Base-by-base conservation (phyloP, 2,329 filamentous ascomycete genomes). In the Xylariaceae sp. region DNA sequence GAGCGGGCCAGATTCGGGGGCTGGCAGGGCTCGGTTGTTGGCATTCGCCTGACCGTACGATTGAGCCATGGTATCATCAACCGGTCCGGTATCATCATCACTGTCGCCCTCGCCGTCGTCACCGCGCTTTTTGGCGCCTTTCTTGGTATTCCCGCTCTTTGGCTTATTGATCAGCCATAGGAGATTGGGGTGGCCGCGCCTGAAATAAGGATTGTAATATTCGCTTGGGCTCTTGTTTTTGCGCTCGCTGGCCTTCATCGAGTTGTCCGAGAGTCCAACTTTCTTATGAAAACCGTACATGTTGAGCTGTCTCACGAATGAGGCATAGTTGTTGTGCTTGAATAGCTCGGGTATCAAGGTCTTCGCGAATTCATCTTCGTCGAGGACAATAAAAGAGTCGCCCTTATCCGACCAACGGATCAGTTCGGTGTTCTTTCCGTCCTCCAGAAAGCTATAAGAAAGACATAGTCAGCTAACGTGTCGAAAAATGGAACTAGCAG, bases 271-370 rank as follows among this genome's bases (percentile, higher is more conserved):
- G 15, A 99, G 81, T 3, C 90, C 90, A 3, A 94, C 90, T 48
- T 90, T 88, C 80, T 99, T 99, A 80, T 99, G 94, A 69, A 99
- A 99, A 72, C 96, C 92, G 74, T 96, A 97, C 74, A 97, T 97
- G 79, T 97, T 97, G 60, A 97, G 79, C 74, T 97, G 92, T 53
- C 92, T 88, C 60, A 97, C 92, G 72, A 97, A 97, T 75, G 92
- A 96, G 37, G 92, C 92, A 78, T 97, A 97, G 74, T 97, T 97
- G 82, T 91, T 96, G 77, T 97, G 94, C 76, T 99, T 99, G 81
- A 99, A 99, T 71, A 97, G 92, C 73, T 97, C 97, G 2, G 94
- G 94, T 13, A 99, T 84, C 68, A 99, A 96, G 45, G 90, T 89
- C 74, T 97, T 96, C 18, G 94, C 97, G 72, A 99, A 99, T 74